Evolutionary conservation across 1,139 yeast genomes (phyloP).

Genomic region (Saccharomyces hybrid): DNA sequence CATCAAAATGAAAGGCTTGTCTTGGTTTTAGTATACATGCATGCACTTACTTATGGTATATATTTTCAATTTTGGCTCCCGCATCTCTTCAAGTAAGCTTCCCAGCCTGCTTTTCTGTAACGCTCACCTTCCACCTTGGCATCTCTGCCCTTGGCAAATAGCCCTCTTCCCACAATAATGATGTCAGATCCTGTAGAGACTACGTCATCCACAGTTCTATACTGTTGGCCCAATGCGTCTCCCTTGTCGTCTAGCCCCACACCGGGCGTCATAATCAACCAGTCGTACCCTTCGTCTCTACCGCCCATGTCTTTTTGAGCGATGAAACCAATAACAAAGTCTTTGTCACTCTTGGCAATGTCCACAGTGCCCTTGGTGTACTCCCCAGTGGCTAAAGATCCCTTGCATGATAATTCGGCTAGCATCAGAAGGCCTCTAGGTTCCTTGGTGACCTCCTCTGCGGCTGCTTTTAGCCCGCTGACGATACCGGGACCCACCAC

Average conservation of each 20-base stretch:
- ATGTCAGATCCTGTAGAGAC: slow-evolving; percentile 79
- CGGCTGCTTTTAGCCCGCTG: slow-evolving; percentile 78
- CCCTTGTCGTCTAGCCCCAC: slow-evolving; percentile 96
- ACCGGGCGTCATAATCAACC: slow-evolving; percentile 97
- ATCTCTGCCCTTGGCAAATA: slow-evolving; percentile 92
- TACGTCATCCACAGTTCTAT: slow-evolving; percentile 84
- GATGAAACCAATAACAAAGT: slow-evolving; percentile 91
- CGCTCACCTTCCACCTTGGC: slow-evolving; percentile 81
- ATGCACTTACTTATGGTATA: background rate
- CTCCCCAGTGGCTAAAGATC: slow-evolving; percentile 86
- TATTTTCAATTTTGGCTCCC: background rate
- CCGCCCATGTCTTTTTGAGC: slow-evolving; percentile 90
- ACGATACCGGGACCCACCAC: slow-evolving; percentile 95
- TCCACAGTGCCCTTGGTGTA: slow-evolving; percentile 82
- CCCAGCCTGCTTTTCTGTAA: slow-evolving; percentile 91
- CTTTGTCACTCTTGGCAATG: slow-evolving; percentile 78
- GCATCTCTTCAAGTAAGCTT: slow-evolving; percentile 55
- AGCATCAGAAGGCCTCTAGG: slow-evolving; percentile 90
- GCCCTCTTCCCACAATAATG: slow-evolving; percentile 94
- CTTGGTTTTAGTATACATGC: background rate
- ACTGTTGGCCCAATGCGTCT: slow-evolving; percentile 95
- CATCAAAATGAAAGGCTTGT: background rate
- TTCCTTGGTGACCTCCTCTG: slow-evolving; percentile 53
- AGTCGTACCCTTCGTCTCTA: slow-evolving; percentile 75
- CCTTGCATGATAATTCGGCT: slow-evolving; percentile 91